Conservation (phyloP, 2,329 filamentous ascomycete species). For the Sporothrix phasma region DNA sequence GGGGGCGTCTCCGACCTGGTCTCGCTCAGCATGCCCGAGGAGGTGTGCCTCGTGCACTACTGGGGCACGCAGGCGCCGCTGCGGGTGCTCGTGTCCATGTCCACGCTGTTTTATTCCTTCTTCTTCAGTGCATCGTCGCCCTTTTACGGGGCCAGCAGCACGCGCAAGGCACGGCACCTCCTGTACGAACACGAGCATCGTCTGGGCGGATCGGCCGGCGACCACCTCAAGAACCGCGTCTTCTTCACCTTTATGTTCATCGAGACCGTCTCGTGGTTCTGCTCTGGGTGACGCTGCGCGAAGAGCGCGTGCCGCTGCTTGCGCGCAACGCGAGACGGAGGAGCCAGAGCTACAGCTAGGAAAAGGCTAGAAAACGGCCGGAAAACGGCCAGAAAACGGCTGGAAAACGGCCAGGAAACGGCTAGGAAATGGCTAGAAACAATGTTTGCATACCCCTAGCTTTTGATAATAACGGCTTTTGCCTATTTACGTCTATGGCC, state of each 20-base stretch:
- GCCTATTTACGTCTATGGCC: too few relatives aligned
- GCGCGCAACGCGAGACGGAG: conserved; percentile 30
- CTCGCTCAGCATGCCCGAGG: conserved; percentile 57
- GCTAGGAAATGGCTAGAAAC: too few relatives aligned
- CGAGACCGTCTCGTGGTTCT: conserved; percentile 80
- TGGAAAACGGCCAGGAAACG: too few relatives aligned
- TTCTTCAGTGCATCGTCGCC: conserved; percentile 45
- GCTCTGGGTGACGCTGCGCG: conserved; percentile 61
- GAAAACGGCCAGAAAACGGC: too few relatives aligned
- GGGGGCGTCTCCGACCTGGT: conserved; percentile 55
- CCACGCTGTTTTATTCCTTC: conserved; percentile 54
- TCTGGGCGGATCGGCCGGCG: conserved; percentile 37
- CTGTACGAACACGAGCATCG: background rate
- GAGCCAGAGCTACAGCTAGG: conserved; percentile 18
- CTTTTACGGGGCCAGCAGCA: conserved; percentile 32
- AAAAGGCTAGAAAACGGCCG: too few relatives aligned
- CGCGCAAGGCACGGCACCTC: conserved; percentile 13
- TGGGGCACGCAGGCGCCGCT: conserved; percentile 59
- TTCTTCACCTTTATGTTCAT: conserved; percentile 79
- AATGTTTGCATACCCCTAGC: too few relatives aligned
- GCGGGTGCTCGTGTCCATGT: conserved; percentile 54
- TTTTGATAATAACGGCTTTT: too few relatives aligned
- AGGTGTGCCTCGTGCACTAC: conserved; percentile 51
- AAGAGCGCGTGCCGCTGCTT: conserved; percentile 44
- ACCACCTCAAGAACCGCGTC: conserved; percentile 70